phyloP scores from a whole-genome alignment of 495 filamentous ascomycete species.

The Aspergillus bertholletiae region DNA sequence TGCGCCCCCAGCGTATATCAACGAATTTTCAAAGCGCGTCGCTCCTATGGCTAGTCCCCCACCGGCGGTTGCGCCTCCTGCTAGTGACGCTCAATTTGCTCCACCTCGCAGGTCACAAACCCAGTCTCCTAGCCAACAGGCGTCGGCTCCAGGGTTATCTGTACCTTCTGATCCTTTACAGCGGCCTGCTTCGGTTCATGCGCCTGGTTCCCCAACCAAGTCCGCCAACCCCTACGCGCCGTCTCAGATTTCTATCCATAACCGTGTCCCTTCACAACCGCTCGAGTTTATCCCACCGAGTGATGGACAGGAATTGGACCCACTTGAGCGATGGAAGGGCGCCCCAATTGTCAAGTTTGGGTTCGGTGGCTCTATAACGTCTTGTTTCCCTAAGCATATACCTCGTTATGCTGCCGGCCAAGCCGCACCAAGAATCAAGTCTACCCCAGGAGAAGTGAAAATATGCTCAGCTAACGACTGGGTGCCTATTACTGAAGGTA shows the following conservation, averaged over 20 bases:
- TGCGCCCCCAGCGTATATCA: constrained; percentile 47
- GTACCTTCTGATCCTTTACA: constrained; percentile 53
- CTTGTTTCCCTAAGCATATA: constrained; percentile 83
- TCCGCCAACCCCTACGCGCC: constrained; percentile 34
- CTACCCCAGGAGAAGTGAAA: constrained; percentile 81
- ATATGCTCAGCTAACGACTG: constrained; percentile 65
- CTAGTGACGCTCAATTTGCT: constrained; percentile 28
- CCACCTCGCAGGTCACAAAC: constrained; percentile 77
- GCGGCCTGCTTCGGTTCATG: constrained; percentile 68
- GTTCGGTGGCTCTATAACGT: constrained; percentile 76
- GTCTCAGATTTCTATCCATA: constrained; percentile 21
- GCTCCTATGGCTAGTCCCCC: constrained; percentile 38
- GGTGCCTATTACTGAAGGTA: constrained; percentile 61
- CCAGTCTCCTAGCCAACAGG: constrained; percentile 67
- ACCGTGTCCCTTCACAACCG: constrained; percentile 39
- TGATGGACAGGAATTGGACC: constrained; percentile 78
- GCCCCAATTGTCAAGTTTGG: constrained; percentile 84
- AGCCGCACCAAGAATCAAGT: constrained; percentile 70
- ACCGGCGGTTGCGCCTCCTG: constrained; percentile 24
- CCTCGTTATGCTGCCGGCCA: constrained; percentile 79
- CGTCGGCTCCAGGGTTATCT: constrained; percentile 49
- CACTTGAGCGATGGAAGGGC: constrained; percentile 84
- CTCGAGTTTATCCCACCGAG: constrained; percentile 60
- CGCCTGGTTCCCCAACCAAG: constrained; percentile 46
- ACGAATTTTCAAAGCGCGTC: constrained; percentile 48